Evolutionary conservation across 208 protist genomes (phyloP), one percentile per base, ranked within the genome.

Genomic region (Acanthamoeba triangularis): DNA sequence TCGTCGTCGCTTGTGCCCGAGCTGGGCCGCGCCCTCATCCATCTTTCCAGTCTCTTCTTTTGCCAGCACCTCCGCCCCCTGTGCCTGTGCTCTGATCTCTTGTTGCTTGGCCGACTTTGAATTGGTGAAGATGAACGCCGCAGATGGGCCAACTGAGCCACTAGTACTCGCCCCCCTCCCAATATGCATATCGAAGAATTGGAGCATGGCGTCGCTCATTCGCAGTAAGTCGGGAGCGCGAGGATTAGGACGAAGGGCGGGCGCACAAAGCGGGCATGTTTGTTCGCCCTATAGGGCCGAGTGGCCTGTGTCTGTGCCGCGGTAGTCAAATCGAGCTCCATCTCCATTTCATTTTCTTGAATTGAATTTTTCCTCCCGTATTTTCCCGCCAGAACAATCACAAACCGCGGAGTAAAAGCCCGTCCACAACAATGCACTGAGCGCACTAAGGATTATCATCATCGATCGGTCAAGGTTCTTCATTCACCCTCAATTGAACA

Each of bases 71-170:
- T 61, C 16, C n/a, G n/a, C n/a, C n/a, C n/a, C n/a, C 13, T 61
- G 56, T 13, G 56, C 56, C 56, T 16, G 49, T 13, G 13, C 49
- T 54, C 49, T 16, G 49, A 5, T 13, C 13, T 13, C 49, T 54
- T 54, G 49, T n/a, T 13, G 16, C 5, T 61, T 61, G 56, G 2
- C 56, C 56, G 13, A 16, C 18, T 23, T 61, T 2, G 56, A 25
- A 76, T 28, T 76, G 18, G 67, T 28, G 67, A 61, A 87, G 78
- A 41, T 87, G 78, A 11, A 25, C 8, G 28, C 3, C 13, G 33
- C 78, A 87, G 7, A 87, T 11, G 7, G 78, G 78, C 78, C 78
- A 87, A 30, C 78, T 47, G 7, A 87, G 28, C 78, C 78, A 87
- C 28, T 61, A 16, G 14, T 10, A 2, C 4, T 47, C 78, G n/a